phyloP scores from a whole-genome alignment of 2,329 filamentous ascomycete species.

The Colletotrichum scovillei region DNA sequence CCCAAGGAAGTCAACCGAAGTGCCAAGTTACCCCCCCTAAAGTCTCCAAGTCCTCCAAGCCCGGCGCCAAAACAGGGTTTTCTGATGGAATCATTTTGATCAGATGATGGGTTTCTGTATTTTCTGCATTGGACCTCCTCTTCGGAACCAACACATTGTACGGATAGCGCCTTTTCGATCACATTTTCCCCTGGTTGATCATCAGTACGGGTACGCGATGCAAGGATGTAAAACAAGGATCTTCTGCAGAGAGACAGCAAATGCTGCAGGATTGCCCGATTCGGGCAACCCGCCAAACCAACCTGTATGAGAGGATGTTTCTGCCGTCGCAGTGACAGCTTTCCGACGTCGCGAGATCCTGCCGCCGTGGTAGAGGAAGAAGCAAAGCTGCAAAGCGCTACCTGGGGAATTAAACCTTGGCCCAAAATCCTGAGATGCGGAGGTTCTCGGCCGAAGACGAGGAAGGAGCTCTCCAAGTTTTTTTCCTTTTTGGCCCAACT shows the following conservation, averaged over 20 bases:
- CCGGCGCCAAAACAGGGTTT: slow-evolving; percentile 31
- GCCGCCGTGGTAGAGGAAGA: neutral
- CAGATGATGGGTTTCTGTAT: slow-evolving; percentile 25
- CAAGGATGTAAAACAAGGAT: slow-evolving; percentile 21
- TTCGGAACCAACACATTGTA: slow-evolving; percentile 9
- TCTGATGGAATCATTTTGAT: slow-evolving; percentile 27
- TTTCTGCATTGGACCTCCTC: neutral
- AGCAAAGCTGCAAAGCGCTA: neutral
- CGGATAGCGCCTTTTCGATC: neutral
- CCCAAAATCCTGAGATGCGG: neutral
- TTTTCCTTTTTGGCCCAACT: neutral
- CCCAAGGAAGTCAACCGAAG: slow-evolving; percentile 11
- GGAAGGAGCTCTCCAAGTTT: neutral
- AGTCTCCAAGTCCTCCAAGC: neutral
- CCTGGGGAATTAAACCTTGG: neutral
- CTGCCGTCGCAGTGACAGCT: slow-evolving; percentile 14
- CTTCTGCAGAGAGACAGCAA: slow-evolving; percentile 10
- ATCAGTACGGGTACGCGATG: neutral
- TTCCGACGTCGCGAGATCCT: slow-evolving; percentile 12
- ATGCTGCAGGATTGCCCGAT: slow-evolving; percentile 5
- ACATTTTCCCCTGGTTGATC: slow-evolving; percentile 7
- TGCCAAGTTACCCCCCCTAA: neutral
- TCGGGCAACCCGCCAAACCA: slow-evolving; percentile 1
- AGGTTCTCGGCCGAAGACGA: slow-evolving; percentile 13
- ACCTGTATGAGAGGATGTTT: neutral